Evolutionary conservation across 805 yeast genomes (phyloP).

Genomic region (Candida methanosorbosa): DNA sequence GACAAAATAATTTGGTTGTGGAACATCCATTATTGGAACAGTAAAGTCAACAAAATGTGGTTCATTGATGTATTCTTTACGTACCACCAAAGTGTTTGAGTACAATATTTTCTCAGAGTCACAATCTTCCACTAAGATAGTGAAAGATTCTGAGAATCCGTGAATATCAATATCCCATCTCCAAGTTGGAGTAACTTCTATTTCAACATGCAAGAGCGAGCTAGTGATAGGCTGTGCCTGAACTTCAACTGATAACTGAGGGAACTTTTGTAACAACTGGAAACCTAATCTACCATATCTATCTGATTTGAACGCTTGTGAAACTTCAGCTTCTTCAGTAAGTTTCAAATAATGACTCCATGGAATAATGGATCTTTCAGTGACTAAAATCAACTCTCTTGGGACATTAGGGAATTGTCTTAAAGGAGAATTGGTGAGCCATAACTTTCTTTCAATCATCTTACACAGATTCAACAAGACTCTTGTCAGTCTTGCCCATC

Average conservation of each 20-base stretch:
- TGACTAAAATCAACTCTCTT: constrained; percentile 53
- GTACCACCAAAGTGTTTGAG: constrained; percentile 44
- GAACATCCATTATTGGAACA: constrained; percentile 48
- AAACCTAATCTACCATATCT: constrained; percentile 52
- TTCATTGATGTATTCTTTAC: constrained; percentile 37
- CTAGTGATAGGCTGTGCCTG: constrained; percentile 73
- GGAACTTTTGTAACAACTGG: constrained; percentile 63
- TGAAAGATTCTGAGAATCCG: constrained; percentile 56
- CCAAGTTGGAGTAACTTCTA: constrained; percentile 68
- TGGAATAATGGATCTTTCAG: constrained; percentile 77
- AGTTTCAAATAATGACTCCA: constrained; percentile 72
- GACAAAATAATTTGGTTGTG: constrained; percentile 64
- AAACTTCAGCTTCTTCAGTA: constrained; percentile 62
- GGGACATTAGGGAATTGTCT: constrained; percentile 78
- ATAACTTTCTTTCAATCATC: constrained; percentile 71
- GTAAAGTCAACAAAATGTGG: constrained; percentile 58
- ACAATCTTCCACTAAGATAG: constrained; percentile 70
- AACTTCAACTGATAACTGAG: constrained; percentile 51
- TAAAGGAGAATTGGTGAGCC: constrained; percentile 82
- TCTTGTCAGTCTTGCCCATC: constrained; percentile 62
- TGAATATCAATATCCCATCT: constrained; percentile 65
- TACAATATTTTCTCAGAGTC: constrained; percentile 72
- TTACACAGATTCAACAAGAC: constrained; percentile 58
- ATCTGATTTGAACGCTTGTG: constrained; percentile 71
- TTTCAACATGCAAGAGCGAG: constrained; percentile 52